Percentiles rank a stretch among this genome's conserved stretches.
phyloP scores from a whole-genome alignment of 768 basidiomycete genomes.

The Leccinum barrowsii region DNA sequence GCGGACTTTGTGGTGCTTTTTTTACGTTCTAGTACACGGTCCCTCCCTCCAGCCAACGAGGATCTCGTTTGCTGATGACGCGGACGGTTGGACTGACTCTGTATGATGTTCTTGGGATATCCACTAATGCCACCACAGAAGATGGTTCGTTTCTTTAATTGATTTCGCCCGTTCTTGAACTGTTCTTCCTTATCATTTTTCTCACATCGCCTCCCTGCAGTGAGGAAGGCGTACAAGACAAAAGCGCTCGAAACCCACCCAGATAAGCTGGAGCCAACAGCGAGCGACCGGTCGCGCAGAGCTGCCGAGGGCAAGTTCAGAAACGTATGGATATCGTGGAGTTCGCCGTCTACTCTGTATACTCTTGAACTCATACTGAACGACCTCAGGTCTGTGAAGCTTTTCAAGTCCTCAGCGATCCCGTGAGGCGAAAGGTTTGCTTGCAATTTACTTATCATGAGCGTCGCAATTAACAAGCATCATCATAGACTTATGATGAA shows the following conservation, averaged over 20 bases:
- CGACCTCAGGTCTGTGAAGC: constrained; percentile 54
- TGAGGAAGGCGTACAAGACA: constrained; percentile 64
- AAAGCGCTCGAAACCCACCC: constrained; percentile 71
- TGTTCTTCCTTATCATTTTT: neutral
- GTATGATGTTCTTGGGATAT: constrained; percentile 46
- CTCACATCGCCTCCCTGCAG: constrained; percentile 22
- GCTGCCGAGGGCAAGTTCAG: constrained; percentile 57
- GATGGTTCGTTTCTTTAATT: constrained; percentile 39
- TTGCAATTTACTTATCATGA: neutral
- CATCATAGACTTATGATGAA: constrained; percentile 45
- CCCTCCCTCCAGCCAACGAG: neutral
- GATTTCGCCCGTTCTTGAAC: neutral
- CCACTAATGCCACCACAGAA: constrained; percentile 43
- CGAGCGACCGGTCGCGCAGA: constrained; percentile 48
- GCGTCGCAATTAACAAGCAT: neutral
- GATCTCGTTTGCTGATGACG: constrained; percentile 19
- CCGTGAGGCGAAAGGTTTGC: constrained; percentile 51
- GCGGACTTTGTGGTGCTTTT: constrained; percentile 1
- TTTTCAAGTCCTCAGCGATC: constrained; percentile 56
- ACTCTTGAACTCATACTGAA: constrained; percentile 19
- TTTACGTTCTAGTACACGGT: neutral
- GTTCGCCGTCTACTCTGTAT: constrained; percentile 18
- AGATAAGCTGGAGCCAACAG: constrained; percentile 59
- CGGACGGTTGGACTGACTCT: constrained; percentile 29
- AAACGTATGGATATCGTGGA: constrained; percentile 40